Conservation (phyloP, 208 protist genomes). For the Wallacemonas sp. region DNA sequence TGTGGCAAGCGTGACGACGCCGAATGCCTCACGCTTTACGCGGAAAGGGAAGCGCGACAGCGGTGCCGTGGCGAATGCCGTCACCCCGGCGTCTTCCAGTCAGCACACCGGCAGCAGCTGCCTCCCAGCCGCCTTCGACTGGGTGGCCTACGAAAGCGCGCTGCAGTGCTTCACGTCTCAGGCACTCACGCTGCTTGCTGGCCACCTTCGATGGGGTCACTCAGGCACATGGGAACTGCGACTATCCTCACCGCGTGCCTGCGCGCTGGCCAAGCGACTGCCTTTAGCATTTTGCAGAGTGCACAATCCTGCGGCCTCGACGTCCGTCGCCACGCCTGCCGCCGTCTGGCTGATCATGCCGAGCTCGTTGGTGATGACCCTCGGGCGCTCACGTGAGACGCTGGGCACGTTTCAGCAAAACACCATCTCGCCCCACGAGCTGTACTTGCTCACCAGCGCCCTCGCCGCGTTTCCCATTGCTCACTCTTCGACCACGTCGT, state of each 20-base stretch:
- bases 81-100: neutral
- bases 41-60: no score
- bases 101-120: neutral
- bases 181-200: neutral
- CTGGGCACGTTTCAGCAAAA: neutral
- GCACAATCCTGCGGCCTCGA: no score
- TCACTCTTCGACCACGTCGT: neutral
- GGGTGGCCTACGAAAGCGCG: neutral
- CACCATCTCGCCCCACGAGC: slow-evolving; percentile 4
- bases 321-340: no score
- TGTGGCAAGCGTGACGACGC: neutral
- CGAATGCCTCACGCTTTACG: neutral
- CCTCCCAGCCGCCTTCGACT: neutral
- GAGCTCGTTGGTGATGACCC: neutral
- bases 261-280: neutral
- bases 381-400: neutral
- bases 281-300: no score
- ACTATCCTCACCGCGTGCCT: neutral
- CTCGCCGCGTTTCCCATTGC: neutral
- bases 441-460: neutral
- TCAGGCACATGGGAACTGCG: neutral
- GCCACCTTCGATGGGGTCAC: no score
- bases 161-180: neutral
- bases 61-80: neutral
- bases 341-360: neutral